These are phyloP conservation scores for Danielozyma ontarioensis DNA, from an alignment of 805 yeast species.

Conservation along the genomic window DNA sequence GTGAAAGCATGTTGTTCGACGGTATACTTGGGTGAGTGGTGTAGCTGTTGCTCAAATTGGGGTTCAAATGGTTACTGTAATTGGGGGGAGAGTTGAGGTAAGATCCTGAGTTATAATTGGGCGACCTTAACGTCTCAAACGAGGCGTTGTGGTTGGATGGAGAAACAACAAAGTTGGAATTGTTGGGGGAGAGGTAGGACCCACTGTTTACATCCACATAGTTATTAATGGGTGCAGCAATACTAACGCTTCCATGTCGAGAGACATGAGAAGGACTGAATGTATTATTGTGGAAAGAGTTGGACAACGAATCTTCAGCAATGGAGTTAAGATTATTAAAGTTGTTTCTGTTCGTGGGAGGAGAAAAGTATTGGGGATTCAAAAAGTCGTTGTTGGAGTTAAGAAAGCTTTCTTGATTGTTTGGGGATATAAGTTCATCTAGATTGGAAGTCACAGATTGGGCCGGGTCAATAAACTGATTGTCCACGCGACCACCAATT, in stretches of 20 bases:
- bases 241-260: conserved; percentile 26
- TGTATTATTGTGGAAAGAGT: conserved; percentile 10
- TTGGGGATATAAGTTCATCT: conserved; percentile 36
- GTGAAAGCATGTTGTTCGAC: conserved; percentile 18
- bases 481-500: conserved; percentile 4
- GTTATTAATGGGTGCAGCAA: conserved; percentile 9
- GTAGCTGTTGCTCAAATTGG: conserved; percentile 16
- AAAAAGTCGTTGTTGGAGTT: conserved; percentile 16
- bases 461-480: conserved; percentile 9
- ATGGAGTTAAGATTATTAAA: conserved; percentile 27
- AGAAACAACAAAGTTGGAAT: conserved; percentile 9
- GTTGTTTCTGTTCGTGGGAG: conserved; percentile 23
- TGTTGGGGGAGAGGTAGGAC: conserved; percentile 30
- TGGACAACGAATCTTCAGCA: conserved; percentile 21
- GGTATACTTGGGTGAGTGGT: too few species aligned
- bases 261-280: conserved; percentile 24
- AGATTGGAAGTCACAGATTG: conserved; percentile 19
- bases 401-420: conserved; percentile 5
- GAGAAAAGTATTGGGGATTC: conserved; percentile 38
- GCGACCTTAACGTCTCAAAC: conserved; percentile 32
- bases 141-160: conserved; percentile 15
- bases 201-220: conserved; percentile 18
- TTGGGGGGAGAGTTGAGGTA: conserved; percentile 35
- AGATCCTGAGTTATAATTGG: conserved; percentile 17
- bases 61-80: conserved; percentile 14